Percentiles rank a stretch among this genome's conserved stretches.
Evolutionary conservation across 805 yeast species (phyloP).

Genomic region (Yarrowia sp.): DNA sequence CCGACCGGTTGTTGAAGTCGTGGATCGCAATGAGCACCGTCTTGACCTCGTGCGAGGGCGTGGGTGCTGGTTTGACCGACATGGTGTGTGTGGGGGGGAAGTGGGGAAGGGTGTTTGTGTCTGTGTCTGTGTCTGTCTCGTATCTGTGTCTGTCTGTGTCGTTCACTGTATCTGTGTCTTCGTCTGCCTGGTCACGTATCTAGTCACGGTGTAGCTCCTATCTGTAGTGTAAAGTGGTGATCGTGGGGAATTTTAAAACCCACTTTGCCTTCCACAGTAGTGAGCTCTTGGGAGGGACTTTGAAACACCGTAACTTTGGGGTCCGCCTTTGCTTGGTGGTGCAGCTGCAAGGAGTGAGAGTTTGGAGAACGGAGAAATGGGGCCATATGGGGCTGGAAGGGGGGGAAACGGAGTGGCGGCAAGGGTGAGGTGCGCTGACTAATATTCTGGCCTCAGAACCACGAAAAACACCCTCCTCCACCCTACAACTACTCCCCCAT

Average conservation of each 20-base stretch:
- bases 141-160: not conserved
- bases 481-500: no score
- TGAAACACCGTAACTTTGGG: conserved; percentile 2
- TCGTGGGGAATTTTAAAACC: conserved; percentile 22
- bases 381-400: not conserved
- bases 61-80: conserved; percentile 17
- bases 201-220: not conserved
- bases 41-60: conserved; percentile 23
- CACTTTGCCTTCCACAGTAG: conserved; percentile 6
- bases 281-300: not conserved
- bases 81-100: not conserved
- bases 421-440: not conserved
- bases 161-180: not conserved
- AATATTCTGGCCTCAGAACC: not conserved
- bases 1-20: conserved; percentile 80
- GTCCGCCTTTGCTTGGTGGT: not conserved
- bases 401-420: not conserved
- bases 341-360: not conserved
- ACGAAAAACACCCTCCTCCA: not conserved
- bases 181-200: no score
- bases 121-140: not conserved
- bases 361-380: not conserved
- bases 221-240: conserved; percentile 3
- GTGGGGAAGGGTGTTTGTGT: not conserved
- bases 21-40: conserved; percentile 57